Conservation (phyloP, 31 red algal genomes). For the Asparagopsis taxiformis region DNA sequence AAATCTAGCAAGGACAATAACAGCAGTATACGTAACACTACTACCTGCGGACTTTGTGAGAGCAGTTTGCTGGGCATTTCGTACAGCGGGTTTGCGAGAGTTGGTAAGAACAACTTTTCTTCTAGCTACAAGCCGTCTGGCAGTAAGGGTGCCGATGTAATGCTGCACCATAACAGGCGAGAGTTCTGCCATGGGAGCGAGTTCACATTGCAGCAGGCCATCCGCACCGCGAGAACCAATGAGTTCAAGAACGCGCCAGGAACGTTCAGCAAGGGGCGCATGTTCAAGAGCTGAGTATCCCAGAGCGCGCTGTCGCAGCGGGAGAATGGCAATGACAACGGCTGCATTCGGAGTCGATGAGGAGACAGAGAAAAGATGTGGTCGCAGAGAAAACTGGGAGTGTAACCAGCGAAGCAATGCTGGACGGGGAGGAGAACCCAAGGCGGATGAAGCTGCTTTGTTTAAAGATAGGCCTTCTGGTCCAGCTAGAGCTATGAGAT, state of each 20-base stretch:
- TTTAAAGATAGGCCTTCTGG: conserved; percentile 5
- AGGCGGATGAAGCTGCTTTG: conserved; percentile 1
- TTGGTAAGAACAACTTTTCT: conserved; percentile 69
- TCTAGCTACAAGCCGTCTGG: conserved; percentile 34
- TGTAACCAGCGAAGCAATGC: conserved; percentile 20
- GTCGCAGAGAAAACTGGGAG: conserved; percentile 19
- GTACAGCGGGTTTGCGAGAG: too few species aligned
- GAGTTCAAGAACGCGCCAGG: conserved; percentile 27
- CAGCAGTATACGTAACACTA: conserved; percentile 56
- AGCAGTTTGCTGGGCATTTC: too few species aligned
- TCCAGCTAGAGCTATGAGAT: conserved; percentile 49
- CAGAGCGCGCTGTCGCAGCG: conserved; percentile 45
- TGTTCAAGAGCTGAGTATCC: conserved; percentile 53
- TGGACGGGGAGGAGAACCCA: conserved; percentile 12
- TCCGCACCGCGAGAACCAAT: conserved; percentile 31
- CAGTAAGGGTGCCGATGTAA: conserved; percentile 43
- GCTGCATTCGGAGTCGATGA: conserved; percentile 4
- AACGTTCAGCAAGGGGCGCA: conserved; percentile 9
- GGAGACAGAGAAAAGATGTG: conserved; percentile 34
- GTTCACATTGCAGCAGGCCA: conserved; percentile 54
- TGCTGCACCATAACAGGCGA: conserved; percentile 59
- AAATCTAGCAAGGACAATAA: conserved; percentile 47
- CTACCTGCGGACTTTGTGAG: conserved; percentile 1
- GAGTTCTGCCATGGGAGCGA: conserved; percentile 23
- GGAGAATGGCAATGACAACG: conserved; percentile 20